These are phyloP conservation scores for Taxillus chinensis DNA, from an alignment of 164 flowering plant species.

Conservation along the genomic window DNA sequence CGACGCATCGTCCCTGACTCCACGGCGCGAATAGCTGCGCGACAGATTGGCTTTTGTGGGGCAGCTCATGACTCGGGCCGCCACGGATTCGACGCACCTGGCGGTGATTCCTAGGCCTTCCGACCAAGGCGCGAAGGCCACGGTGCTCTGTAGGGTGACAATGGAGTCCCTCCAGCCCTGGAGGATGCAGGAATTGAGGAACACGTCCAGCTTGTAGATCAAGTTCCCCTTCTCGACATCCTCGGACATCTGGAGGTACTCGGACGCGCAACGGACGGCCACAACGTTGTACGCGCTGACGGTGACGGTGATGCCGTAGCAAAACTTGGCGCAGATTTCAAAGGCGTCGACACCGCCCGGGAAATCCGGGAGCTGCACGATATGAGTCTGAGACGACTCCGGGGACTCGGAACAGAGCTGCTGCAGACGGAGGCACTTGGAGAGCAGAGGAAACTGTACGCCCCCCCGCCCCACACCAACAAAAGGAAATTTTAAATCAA, in stretches of 20 bases:
- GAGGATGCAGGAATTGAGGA: slow-evolving; percentile 77
- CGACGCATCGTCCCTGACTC: slow-evolving; percentile 36
- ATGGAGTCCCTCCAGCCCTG: slow-evolving; percentile 91
- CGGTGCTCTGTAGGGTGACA: slow-evolving; percentile 62
- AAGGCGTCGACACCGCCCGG: slow-evolving; percentile 89
- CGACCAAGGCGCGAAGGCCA: slow-evolving; percentile 46
- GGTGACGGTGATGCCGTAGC: slow-evolving; percentile 94
- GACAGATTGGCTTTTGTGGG: slow-evolving; percentile 53
- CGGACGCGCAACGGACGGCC: slow-evolving; percentile 75
- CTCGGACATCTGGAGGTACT: slow-evolving; percentile 90
- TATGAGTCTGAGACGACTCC: slow-evolving; percentile 42
- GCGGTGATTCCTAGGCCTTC: slow-evolving; percentile 81
- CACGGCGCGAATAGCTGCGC: slow-evolving; percentile 45
- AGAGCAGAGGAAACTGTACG: slow-evolving; percentile 82
- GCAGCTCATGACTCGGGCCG: slow-evolving; percentile 32
- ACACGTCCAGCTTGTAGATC: slow-evolving; percentile 68
- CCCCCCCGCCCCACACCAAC: background rate
- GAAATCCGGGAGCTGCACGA: slow-evolving; percentile 67
- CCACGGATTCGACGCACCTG: slow-evolving; percentile 74
- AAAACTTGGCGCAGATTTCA: slow-evolving; percentile 90
- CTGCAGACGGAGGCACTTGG: slow-evolving; percentile 69
- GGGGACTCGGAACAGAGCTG: slow-evolving; percentile 48
- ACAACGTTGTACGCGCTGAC: slow-evolving; percentile 80
- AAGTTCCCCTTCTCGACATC: slow-evolving; percentile 89
- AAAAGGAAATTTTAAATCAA: slow-evolving; percentile 3